Evolutionary conservation across 345 rosid genomes (phyloP).

Genomic region (Linum tenue): DNA sequence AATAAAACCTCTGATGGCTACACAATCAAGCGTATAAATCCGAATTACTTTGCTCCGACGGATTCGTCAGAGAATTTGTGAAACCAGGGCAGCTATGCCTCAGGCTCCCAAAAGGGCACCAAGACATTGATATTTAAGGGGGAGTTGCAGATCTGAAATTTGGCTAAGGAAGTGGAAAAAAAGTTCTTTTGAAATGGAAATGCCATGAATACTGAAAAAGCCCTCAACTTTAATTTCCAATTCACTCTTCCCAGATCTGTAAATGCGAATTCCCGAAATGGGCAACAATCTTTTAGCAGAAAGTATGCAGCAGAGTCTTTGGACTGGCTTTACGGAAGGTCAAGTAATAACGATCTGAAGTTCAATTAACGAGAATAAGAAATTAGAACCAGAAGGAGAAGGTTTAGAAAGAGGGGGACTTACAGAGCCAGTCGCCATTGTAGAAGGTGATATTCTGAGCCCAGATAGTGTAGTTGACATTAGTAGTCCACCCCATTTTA

Average conservation of each 20-base stretch:
- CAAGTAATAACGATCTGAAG: not conserved
- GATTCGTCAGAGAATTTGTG: not conserved
- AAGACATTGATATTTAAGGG: not conserved
- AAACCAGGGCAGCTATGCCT: not conserved
- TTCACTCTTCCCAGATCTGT: not conserved
- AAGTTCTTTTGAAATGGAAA: not conserved
- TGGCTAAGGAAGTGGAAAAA: not conserved
- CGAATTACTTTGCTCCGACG: not conserved
- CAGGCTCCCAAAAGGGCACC: not conserved
- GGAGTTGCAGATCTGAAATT: not conserved
- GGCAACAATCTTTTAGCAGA: too few species aligned
- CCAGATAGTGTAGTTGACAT: constrained; percentile 78
- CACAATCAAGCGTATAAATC: not conserved
- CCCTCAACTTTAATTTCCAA: not conserved
- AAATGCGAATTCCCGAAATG: too few species aligned
- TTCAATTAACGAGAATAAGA: not conserved
- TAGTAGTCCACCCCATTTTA: constrained; percentile 52
- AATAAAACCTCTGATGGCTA: too few species aligned
- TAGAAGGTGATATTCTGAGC: constrained; percentile 71
- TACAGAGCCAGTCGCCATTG: constrained; percentile 96
- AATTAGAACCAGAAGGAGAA: constrained; percentile 2
- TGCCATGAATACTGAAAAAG: not conserved
- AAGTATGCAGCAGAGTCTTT: too few species aligned
- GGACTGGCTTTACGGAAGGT: not conserved
- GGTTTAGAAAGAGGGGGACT: constrained; percentile 12